phyloP scores from a whole-genome alignment of 345 rosid species.

The Salix arbutifolia region DNA sequence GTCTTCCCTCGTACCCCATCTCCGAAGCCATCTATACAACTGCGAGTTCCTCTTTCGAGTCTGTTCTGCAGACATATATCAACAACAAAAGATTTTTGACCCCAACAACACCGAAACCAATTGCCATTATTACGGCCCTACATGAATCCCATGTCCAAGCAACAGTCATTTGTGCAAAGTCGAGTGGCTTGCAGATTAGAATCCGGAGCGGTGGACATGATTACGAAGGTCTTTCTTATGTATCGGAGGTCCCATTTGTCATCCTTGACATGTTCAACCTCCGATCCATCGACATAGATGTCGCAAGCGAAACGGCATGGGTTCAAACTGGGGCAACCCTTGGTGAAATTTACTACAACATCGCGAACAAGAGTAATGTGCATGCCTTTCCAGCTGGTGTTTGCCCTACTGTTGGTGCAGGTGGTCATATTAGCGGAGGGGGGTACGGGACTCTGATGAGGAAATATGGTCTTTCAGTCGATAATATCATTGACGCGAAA shows the following conservation, averaged over 20 bases:
- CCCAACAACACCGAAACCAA: neutral
- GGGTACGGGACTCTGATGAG: conserved; percentile 9
- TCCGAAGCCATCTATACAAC: neutral
- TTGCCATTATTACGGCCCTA: neutral
- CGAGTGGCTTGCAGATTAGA: neutral
- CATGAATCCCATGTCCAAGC: conserved; percentile 11
- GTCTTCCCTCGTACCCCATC: neutral
- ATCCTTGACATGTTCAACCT: conserved; percentile 8
- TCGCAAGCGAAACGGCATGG: neutral
- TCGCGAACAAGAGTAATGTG: neutral
- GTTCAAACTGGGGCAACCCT: conserved; percentile 4
- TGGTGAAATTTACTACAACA: conserved; percentile 10
- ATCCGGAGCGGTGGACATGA: conserved; percentile 12
- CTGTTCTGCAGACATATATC: neutral
- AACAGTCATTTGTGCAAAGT: neutral
- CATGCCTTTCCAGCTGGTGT: conserved; percentile 13
- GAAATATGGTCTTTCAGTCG: conserved; percentile 1
- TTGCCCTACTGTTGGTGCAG: neutral
- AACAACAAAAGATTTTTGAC: neutral
- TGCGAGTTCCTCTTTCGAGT: neutral
- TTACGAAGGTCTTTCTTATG: conserved; percentile 7
- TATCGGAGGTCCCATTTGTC: neutral
- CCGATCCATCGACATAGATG: neutral
- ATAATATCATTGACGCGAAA: neutral
- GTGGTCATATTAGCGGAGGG: conserved; percentile 13